Evolutionary conservation across 1,284 basidiomycete genomes (phyloP).

Genomic region (Neolentinus lepideus): DNA sequence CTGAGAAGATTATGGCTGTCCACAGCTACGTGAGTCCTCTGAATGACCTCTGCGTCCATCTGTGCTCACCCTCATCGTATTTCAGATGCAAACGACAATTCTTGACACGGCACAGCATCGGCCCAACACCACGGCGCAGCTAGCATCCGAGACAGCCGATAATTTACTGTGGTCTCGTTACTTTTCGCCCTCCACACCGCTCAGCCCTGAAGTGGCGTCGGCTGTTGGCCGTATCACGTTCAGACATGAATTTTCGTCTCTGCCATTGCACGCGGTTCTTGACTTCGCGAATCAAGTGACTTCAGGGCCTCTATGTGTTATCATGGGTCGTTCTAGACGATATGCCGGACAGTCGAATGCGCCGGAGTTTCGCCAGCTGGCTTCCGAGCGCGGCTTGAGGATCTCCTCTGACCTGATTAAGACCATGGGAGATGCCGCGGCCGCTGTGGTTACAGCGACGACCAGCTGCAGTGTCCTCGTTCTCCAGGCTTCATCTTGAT

Average conservation of each 20-base stretch:
- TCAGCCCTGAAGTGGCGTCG: slow-evolving; percentile 22
- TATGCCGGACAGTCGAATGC: slow-evolving; percentile 50
- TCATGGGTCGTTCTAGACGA: slow-evolving; percentile 71
- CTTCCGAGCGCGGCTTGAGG: slow-evolving; percentile 34
- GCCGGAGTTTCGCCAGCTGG: slow-evolving; percentile 51
- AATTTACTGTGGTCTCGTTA: slow-evolving; percentile 59
- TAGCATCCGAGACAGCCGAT: slow-evolving; percentile 73
- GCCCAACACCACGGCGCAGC: slow-evolving; percentile 50
- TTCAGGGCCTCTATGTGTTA: slow-evolving; percentile 39
- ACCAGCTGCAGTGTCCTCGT: slow-evolving; percentile 52
- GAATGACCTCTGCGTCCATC: too few relatives aligned
- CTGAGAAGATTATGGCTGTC: slow-evolving; percentile 19
- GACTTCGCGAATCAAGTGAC: slow-evolving; percentile 26
- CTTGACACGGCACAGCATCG: slow-evolving; percentile 65
- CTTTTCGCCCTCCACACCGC: slow-evolving; percentile 20
- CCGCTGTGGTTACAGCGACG: slow-evolving; percentile 52
- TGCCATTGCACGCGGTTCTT: slow-evolving; percentile 50
- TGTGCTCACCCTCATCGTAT: too few relatives aligned
- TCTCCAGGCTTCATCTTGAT: slow-evolving; percentile 40
- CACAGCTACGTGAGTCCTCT: slow-evolving; percentile 12
- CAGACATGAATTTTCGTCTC: slow-evolving; percentile 31
- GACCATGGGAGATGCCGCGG: slow-evolving; percentile 71
- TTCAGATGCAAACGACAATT: slow-evolving; percentile 35
- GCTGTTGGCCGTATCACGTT: slow-evolving; percentile 56
- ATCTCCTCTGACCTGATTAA: slow-evolving; percentile 58